phyloP scores from a whole-genome alignment of 176 grass and related monocot species.

The Alopecurus myosuroides region DNA sequence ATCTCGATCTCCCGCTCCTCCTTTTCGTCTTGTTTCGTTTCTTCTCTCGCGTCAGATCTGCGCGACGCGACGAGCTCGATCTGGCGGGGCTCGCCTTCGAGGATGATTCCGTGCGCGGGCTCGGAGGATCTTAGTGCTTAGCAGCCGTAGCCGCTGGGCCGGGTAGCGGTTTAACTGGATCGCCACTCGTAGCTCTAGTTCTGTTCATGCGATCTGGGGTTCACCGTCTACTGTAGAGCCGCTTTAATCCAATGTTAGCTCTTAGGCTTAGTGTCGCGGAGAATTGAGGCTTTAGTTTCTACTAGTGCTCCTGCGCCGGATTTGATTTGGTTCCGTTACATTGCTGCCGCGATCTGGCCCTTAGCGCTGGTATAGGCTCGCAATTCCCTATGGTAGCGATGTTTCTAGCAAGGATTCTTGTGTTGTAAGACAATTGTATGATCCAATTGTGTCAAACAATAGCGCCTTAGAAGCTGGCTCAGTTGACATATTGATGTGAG shows the following conservation, averaged over 20 bases:
- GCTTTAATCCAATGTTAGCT: background rate
- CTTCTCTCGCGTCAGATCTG: background rate
- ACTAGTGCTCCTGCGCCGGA: background rate
- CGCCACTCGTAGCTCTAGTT: no score
- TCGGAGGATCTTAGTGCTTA: background rate
- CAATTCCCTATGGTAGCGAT: background rate
- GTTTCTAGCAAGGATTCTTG: no score
- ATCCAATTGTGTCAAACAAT: background rate
- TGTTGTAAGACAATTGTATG: background rate
- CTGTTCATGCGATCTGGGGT: background rate
- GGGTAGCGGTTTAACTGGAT: no score
- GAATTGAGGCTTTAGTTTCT: background rate
- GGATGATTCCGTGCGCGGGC: background rate
- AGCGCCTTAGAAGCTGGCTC: background rate
- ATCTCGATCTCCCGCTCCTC: background rate
- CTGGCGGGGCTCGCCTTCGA: background rate
- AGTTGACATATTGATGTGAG: background rate
- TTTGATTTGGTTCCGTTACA: background rate
- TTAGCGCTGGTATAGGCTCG: background rate
- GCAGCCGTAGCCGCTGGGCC: no score
- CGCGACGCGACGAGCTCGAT: background rate
- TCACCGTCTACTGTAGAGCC: background rate
- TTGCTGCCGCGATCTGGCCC: background rate
- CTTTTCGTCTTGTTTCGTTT: background rate
- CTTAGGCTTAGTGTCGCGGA: background rate